A percentile compares a stretch with the other conserved stretches of the same genome.
These are phyloP conservation scores for Ophiostoma sp. DNA, from an alignment of 2,329 filamentous ascomycete species.

Conservation along the genomic window DNA sequence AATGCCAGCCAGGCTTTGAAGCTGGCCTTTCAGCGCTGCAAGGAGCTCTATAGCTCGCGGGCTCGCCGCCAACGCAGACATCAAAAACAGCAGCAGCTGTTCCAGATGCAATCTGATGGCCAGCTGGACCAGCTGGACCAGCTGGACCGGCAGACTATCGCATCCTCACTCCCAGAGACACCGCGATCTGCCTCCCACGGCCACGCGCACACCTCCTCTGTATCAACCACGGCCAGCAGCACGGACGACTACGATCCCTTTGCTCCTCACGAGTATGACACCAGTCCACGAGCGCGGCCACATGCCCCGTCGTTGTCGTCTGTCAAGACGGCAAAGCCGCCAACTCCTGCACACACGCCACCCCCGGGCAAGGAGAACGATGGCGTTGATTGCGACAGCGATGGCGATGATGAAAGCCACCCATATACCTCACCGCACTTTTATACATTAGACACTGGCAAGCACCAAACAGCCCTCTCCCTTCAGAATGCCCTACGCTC, in stretches of 20 bases:
- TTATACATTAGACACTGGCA: slow-evolving; percentile 40
- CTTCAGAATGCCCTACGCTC: slow-evolving; percentile 54
- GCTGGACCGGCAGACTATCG: slow-evolving; percentile 4
- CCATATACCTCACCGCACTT: slow-evolving; percentile 32
- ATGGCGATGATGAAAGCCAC: slow-evolving; percentile 10
- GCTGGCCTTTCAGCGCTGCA: slow-evolving; percentile 44
- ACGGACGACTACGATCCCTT: slow-evolving; percentile 46
- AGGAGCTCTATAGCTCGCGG: slow-evolving; percentile 24
- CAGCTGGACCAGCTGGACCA: neutral
- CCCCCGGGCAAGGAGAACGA: slow-evolving; percentile 32
- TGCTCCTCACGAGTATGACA: slow-evolving; percentile 23
- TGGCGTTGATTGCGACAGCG: slow-evolving; percentile 18
- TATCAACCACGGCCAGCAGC: neutral
- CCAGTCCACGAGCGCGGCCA: neutral
- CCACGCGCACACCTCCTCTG: slow-evolving; percentile 1
- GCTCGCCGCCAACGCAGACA: neutral
- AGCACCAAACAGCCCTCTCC: slow-evolving; percentile 44
- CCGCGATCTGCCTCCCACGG: slow-evolving; percentile 10
- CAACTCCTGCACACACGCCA: slow-evolving; percentile 28
- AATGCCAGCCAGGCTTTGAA: slow-evolving; percentile 40
- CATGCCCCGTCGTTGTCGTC: slow-evolving; percentile 6
- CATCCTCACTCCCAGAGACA: slow-evolving; percentile 17
- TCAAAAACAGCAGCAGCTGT: slow-evolving; percentile 2
- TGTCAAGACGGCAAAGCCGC: slow-evolving; percentile 21
- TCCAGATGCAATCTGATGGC: neutral